Percentiles rank a stretch among this genome's conserved stretches.
Evolutionary conservation across 345 rosid genomes (phyloP).

Genomic region (Excoecaria cochinchinensis): DNA sequence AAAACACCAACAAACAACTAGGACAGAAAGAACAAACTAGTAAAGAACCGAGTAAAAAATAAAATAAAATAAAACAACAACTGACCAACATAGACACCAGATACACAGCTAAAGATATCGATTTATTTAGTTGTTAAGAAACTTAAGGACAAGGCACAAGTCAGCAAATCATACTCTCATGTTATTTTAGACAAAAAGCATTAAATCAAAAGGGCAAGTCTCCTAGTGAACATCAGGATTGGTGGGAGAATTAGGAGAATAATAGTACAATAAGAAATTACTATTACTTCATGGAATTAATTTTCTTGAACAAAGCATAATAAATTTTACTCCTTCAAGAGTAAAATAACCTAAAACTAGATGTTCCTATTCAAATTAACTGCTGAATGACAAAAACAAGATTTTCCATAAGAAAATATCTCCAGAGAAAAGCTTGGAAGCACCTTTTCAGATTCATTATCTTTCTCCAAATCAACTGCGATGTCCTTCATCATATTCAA

Average conservation of each 20-base stretch:
- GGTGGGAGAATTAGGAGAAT: background rate
- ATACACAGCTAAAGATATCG: background rate
- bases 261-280: background rate
- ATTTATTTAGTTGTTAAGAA: background rate
- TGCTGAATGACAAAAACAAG: background rate
- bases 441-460: slow-evolving; percentile 64
- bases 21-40: too few species aligned
- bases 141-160: background rate
- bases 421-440: background rate
- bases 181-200: background rate
- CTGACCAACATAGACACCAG: background rate
- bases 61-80: too few species aligned
- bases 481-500: slow-evolving; percentile 59
- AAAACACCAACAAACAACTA: background rate
- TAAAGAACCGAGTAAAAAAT: too few species aligned
- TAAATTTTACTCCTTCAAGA: background rate
- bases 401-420: background rate
- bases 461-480: slow-evolving; percentile 74
- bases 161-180: background rate
- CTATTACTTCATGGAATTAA: background rate
- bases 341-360: background rate
- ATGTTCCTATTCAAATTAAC: background rate
- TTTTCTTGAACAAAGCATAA: background rate
- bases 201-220: background rate
- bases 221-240: background rate